Conservation (phyloP, 192 early-diverging fungal species). For the Podila epicladia region DNA sequence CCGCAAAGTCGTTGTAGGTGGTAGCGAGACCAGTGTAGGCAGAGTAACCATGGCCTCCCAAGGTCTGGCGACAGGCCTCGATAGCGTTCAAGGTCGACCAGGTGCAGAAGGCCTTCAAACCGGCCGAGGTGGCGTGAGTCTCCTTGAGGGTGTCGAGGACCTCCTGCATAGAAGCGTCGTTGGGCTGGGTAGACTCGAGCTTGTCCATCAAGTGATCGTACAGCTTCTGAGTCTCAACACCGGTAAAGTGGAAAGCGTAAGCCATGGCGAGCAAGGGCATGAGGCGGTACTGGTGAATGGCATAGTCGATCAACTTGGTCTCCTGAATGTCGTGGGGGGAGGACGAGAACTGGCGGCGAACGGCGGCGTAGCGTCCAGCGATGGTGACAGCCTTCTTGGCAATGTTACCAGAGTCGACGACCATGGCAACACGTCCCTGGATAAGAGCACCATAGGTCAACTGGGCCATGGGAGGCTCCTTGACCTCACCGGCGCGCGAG, state of each 20-base stretch:
- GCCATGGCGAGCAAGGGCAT: conserved; percentile 92
- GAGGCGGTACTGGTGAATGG: conserved; percentile 93
- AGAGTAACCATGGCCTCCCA: conserved; percentile 94
- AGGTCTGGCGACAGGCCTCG: conserved; percentile 90
- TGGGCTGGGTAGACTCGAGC: conserved; percentile 72
- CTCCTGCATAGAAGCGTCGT: conserved; percentile 65
- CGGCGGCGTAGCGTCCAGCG: conserved; percentile 89
- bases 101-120: conserved; percentile 94
- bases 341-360: conserved; percentile 88
- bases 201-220: conserved; percentile 82
- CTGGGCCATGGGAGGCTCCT: conserved; percentile 85
- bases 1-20: conserved; percentile 89
- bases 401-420: conserved; percentile 85
- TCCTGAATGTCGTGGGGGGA: conserved; percentile 70
- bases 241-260: conserved; percentile 92
- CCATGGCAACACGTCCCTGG: conserved; percentile 84
- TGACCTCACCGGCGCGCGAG: conserved; percentile 77
- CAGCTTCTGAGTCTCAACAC: conserved; percentile 80
- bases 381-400: conserved; percentile 92
- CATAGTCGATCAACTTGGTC: conserved; percentile 93
- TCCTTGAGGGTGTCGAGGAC: conserved; percentile 88
- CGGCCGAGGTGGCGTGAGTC: conserved; percentile 90
- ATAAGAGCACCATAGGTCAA: conserved; percentile 91
- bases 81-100: conserved; percentile 92
- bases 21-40: conserved; percentile 90